Evolutionary conservation across 1,284 basidiomycete species (phyloP).

Genomic region (Boletus albobrunnescens): DNA sequence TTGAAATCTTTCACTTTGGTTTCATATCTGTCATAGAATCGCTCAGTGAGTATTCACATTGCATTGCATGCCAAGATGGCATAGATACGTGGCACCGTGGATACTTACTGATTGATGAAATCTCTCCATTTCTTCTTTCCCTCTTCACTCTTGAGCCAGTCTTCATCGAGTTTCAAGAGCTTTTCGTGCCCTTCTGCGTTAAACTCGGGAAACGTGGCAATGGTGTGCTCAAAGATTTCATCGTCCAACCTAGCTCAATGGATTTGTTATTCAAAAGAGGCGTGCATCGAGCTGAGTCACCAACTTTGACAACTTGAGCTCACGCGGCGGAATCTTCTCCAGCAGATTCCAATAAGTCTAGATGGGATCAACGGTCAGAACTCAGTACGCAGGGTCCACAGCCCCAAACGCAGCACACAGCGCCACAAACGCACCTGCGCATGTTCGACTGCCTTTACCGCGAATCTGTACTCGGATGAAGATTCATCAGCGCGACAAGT

Average conservation of each 20-base stretch:
- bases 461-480: conserved; percentile 57
- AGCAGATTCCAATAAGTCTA: conserved; percentile 96
- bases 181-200: conserved; percentile 59
- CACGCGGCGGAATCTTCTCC: conserved; percentile 74
- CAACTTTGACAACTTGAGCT: conserved; percentile 80
- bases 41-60: conserved; percentile 10
- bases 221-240: conserved; percentile 82
- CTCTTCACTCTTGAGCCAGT: conserved; percentile 89
- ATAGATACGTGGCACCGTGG: background rate
- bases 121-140: conserved; percentile 91
- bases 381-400: conserved; percentile 2
- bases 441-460: conserved; percentile 94
- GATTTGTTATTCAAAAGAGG: conserved; percentile 14
- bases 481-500: conserved; percentile 19
- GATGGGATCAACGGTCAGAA: conserved; percentile 17
- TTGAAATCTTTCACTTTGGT: conserved; percentile 91
- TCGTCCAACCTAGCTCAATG: conserved; percentile 71
- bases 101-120: conserved; percentile 79
- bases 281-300: conserved; percentile 21
- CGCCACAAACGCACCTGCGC: conserved; percentile 62
- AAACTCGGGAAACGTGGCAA: conserved; percentile 82
- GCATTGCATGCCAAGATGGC: background rate
- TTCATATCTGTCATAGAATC: conserved; percentile 57
- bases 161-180: conserved; percentile 79
- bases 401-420: background rate